These are phyloP conservation scores for Fusarium citri DNA, from an alignment of 2,329 filamentous ascomycete genomes.

Conservation along the genomic window DNA sequence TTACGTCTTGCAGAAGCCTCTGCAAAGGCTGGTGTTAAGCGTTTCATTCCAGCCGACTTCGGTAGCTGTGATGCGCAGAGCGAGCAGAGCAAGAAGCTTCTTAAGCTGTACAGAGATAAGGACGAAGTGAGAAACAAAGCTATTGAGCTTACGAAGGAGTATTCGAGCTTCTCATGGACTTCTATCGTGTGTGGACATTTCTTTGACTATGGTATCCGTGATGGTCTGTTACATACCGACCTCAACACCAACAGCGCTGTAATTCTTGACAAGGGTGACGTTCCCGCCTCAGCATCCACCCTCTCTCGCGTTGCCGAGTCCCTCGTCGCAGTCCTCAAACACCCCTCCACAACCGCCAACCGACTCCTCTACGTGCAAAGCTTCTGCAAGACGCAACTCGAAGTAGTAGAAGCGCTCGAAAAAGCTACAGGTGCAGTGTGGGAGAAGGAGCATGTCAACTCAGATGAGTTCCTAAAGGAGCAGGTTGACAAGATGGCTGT, in stretches of 20 bases:
- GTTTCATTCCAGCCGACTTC: constrained; percentile 72
- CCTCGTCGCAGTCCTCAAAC: constrained; percentile 61
- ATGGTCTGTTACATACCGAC: constrained; percentile 57
- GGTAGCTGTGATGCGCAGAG: constrained; percentile 53
- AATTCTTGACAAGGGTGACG: constrained; percentile 65
- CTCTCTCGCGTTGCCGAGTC: constrained; percentile 61
- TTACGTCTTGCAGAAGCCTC: constrained; percentile 68
- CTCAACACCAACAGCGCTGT: constrained; percentile 55
- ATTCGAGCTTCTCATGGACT: constrained; percentile 64
- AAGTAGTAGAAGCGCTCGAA: constrained; percentile 62
- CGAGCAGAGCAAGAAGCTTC: constrained; percentile 50
- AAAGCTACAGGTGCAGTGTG: constrained; percentile 59
- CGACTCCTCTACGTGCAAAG: constrained; percentile 60
- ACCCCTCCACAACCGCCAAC: constrained; percentile 65
- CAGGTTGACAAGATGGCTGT: constrained; percentile 54
- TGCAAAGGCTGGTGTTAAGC: constrained; percentile 67
- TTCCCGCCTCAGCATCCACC: constrained; percentile 61
- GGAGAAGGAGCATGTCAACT: constrained; percentile 50
- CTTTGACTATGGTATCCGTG: constrained; percentile 62
- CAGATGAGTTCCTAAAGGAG: constrained; percentile 55
- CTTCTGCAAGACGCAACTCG: constrained; percentile 60
- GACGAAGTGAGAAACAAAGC: constrained; percentile 48
- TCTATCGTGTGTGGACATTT: constrained; percentile 58
- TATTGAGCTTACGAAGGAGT: constrained; percentile 47
- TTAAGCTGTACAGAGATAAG: constrained; percentile 53